These are phyloP conservation scores for Salix koriyanagi DNA, from an alignment of 345 rosid species.

Conservation along the genomic window DNA sequence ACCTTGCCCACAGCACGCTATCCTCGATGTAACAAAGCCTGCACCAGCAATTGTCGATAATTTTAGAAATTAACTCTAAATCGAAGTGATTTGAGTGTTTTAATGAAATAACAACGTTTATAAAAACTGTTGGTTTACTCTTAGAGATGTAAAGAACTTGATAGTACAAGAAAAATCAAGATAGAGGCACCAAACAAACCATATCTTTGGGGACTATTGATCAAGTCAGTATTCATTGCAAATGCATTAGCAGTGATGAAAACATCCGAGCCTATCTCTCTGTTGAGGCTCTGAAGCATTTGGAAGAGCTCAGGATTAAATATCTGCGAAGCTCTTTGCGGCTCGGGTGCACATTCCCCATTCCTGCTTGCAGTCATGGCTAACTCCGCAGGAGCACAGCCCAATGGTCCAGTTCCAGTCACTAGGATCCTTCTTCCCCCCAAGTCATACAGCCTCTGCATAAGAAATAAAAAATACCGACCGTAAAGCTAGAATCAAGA, in stretches of 20 bases:
- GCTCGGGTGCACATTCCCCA: background rate
- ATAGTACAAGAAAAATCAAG: no score
- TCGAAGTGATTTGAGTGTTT: no score
- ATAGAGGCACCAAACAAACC: background rate
- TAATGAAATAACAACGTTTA: no score
- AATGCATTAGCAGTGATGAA: background rate
- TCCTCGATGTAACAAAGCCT: slow-evolving; percentile 15
- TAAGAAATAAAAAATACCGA: background rate
- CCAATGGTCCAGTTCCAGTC: slow-evolving; percentile 12
- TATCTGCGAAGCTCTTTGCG: background rate
- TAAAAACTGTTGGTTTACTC: no score
- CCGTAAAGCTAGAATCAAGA: no score
- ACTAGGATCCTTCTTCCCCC: slow-evolving; percentile 8
- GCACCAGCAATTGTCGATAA: background rate
- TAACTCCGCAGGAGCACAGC: slow-evolving; percentile 11
- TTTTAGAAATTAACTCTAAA: no score
- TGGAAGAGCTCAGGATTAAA: background rate
- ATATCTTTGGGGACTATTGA: background rate
- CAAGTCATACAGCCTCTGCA: background rate
- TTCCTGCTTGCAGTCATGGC: background rate
- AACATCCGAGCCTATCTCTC: background rate
- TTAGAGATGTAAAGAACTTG: no score
- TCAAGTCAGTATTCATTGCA: background rate
- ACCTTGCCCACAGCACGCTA: slow-evolving; percentile 21
- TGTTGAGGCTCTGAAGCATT: background rate